Evolutionary conservation across 768 basidiomycete genomes (phyloP).

Genomic region (Tylopilus sp.): DNA sequence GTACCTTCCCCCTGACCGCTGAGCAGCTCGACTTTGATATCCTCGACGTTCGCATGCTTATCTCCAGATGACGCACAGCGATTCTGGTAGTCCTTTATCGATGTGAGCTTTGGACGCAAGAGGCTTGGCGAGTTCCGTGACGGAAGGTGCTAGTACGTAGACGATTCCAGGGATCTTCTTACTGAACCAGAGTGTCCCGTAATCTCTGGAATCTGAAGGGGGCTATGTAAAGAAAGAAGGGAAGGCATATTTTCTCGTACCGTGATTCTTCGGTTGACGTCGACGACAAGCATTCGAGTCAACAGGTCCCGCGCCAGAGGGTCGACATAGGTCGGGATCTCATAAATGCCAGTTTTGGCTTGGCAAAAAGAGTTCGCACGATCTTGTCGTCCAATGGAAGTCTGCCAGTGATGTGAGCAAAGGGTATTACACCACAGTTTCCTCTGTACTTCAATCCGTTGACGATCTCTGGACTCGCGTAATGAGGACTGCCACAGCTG

Average conservation of each 20-base stretch:
- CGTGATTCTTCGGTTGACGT: conserved; percentile 74
- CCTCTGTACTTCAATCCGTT: conserved; percentile 87
- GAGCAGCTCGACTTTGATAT: conserved; percentile 63
- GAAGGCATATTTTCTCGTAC: conserved; percentile 40
- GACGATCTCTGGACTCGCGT: conserved; percentile 95
- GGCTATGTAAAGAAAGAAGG: conserved; percentile 3
- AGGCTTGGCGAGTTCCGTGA: conserved; percentile 65
- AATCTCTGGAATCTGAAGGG: conserved; percentile 77
- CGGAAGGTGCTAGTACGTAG: conserved; percentile 54
- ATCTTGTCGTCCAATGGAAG: conserved; percentile 96
- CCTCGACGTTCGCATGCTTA: conserved; percentile 59
- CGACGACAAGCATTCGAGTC: conserved; percentile 82
- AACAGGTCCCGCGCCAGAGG: conserved; percentile 81
- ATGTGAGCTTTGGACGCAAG: conserved; percentile 65
- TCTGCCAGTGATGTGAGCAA: conserved; percentile 81
- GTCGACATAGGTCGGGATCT: conserved; percentile 78
- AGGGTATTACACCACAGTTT: conserved; percentile 89
- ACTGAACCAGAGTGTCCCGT: conserved; percentile 83
- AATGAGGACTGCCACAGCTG: conserved; percentile 95
- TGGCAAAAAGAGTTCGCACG: conserved; percentile 67
- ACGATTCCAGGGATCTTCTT: conserved; percentile 47
- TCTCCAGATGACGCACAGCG: conserved; percentile 81
- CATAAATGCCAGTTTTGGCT: conserved; percentile 87
- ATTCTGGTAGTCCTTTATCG: conserved; percentile 73
- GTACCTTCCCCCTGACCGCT: conserved; percentile 68